A percentile compares a stretch with the other conserved stretches of the same genome.
phyloP scores from a whole-genome alignment of 257 asterid species.

The Fraxinus quadrangulata region DNA sequence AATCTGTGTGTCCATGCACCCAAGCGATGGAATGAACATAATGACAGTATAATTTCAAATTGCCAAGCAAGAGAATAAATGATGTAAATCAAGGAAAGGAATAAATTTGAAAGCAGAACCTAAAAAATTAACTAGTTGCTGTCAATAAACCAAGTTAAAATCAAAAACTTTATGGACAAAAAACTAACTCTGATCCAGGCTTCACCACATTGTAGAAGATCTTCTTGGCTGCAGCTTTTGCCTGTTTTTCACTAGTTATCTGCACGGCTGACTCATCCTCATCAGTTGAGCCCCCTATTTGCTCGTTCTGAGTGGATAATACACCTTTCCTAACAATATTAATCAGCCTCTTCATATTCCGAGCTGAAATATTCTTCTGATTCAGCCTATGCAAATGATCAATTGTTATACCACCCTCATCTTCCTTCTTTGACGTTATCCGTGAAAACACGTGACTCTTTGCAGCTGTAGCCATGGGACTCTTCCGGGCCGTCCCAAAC shows the following conservation, averaged over 20 bases:
- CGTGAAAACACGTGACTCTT: constrained; percentile 56
- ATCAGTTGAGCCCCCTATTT: constrained; percentile 47
- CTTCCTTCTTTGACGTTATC: constrained; percentile 51
- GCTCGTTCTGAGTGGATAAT: constrained; percentile 75
- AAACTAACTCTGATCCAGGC: constrained; percentile 61
- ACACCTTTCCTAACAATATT: constrained; percentile 66
- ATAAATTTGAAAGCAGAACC: background rate
- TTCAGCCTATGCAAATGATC: constrained; percentile 78
- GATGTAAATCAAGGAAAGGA: background rate
- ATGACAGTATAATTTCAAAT: background rate
- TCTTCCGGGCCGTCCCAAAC: constrained; percentile 36
- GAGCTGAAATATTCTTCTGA: constrained; percentile 81
- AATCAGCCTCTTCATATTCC: constrained; percentile 92
- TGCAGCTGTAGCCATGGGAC: constrained; percentile 38
- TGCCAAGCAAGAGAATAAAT: background rate
- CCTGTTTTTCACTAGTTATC: constrained; percentile 74
- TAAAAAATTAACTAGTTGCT: background rate
- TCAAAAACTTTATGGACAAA: background rate
- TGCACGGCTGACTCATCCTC: constrained; percentile 69
- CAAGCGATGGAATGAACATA: background rate
- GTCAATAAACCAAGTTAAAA: background rate
- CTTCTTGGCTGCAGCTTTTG: constrained; percentile 80
- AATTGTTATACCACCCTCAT: constrained; percentile 57
- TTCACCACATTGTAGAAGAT: constrained; percentile 75
- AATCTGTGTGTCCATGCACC: background rate